Base-by-base conservation (phyloP, 768 basidiomycete genomes). In the Porphyrellus cyaneotinctus region DNA sequence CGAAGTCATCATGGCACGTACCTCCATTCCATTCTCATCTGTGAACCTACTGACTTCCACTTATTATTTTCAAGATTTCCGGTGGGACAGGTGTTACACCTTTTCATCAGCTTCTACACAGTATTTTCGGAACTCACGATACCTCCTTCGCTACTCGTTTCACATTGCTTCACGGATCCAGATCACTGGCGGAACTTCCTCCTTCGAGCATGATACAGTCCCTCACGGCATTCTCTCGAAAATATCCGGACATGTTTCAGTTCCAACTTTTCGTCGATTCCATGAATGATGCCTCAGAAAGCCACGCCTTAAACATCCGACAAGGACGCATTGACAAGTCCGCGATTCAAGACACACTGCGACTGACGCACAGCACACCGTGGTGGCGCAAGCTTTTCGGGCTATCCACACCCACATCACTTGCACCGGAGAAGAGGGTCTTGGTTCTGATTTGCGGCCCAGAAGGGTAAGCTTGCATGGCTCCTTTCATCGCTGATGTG, bases 71-170 rank as follows among this genome's bases (percentile, higher is more conserved):
- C 41, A 53, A 93, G 91, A 84, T 93, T 49, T 91, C 89, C 39
- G 91, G 91, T 33, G 91, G 91, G 24, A 93, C 91, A 6, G 91
- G 91, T 26, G 84, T 93, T 44, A 86, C 91, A 15, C 91, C 91
- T 4, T 92, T 93, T 65, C 83, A 82, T 61, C 91, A 93, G 63
- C 74, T 93, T 18, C 74, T 91, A 52, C 77, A 86, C 60, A 70
- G 70, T 8, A 61, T 79, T 14, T 80, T 90, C 38, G 70, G 62
- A 26, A 36, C 70, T 18, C 52, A 55, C 36, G 42, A 60, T 57
- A 36, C 56, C 43, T 15, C 46, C 22, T 55, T 70, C 20, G 66
- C 64, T 26, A 82, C 87, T 41, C 82, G 78, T 3, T 86, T 87
- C 63, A 90, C 84, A 1, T 68, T 93, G 5, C 72, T 93, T 23